Base-by-base conservation (phyloP, 2,329 filamentous ascomycete species). In the Fusarium penzigii region DNA sequence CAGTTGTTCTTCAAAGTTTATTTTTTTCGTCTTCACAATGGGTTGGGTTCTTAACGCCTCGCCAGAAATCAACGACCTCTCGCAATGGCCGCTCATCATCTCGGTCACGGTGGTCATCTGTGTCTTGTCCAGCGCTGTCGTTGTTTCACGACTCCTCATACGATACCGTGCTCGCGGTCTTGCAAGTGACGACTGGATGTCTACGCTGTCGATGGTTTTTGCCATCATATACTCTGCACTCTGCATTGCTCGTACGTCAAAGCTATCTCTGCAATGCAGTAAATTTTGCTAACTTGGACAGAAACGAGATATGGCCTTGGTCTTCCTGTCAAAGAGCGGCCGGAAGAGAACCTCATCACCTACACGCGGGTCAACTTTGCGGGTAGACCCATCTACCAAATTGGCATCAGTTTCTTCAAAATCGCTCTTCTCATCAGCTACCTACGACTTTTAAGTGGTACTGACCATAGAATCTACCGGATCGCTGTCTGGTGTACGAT, bases 371-470 rank as follows among this genome's bases (percentile, higher is more conserved):
- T 79, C 60, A 83, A 83, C 62, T 82, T 74, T 56, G 76, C 76
- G 6, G 80, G 79, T 2, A 73, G 80, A 3, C 80, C 80, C 0
- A 74, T 82, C 42, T 83, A 83, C 53, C 78, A 82, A 55, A 45
- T 80, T 8, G 80, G 80, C 38, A 80, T 83, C 63, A 77, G 76
- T 53, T 80, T 80, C 51, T 83, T 83, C 72, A 83, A 83, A 61
- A 75, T 81, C 29, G 78, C 79, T 0, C 68, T 82, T 2, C 69
- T 80, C 51, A 75, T 82, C 58, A 79, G 76, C 55, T 82, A 81
- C 56, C 65, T 82, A 16, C 74, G 78, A 6, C 71, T 83, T 2
- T 69, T 82, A 34, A 73, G 74, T 40, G 74, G 76, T 1, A 81
- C 78, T 1, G 73, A 75, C 25, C 77, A 78, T 46, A 68, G 60